Evolutionary conservation across 2,329 filamentous ascomycete genomes (phyloP), one percentile per base, ranked within the genome.

Genomic region (Fusarium transvaalense): DNA sequence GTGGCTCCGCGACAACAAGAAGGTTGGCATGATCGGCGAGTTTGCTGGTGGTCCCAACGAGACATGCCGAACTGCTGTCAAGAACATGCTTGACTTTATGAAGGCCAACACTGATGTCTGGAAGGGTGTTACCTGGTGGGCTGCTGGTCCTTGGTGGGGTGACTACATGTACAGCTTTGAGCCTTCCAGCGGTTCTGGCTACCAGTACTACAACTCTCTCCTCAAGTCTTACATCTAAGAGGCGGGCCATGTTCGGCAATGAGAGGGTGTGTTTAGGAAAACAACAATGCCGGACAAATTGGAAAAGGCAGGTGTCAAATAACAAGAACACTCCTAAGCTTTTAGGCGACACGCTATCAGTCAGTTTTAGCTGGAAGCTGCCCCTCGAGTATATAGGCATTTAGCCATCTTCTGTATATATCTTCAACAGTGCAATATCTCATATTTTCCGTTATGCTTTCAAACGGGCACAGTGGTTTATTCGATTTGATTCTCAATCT

Each of bases 61-160:
- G 0, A 78, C 80, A 56, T 89, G 87, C 76, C 79, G 83, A 75
- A 71, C 79, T 5, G 87, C 87, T 21, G 74, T 89, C 46, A 81
- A 80, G 68, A 82, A 82, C 38, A 77, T 87, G 75, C 78, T 89
- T 43, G 78, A 82, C 47, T 81, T 85, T 72, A 79, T 89, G 72
- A 75, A 81, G 59, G 82, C 82, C 45, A 89, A 88, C 76, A 77
- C 76, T 52, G 87, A 88, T 63, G 86, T 88, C 48, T 89, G 87
- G 87, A 79, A 80, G 46, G 87, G 86, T 12, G 84, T 83, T 42
- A 71, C 85, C 13, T 88, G 86, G 85, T 89, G 86, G 87, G 78
- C 81, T 10, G 86, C 82, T 29, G 87, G 87, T 1, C 87, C 87
- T 19, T 88, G 86, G 86, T 89, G 87, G 87, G 82, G 74, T 9